phyloP scores from a whole-genome alignment of 495 filamentous ascomycete genomes.

The Penicillium canariense region DNA sequence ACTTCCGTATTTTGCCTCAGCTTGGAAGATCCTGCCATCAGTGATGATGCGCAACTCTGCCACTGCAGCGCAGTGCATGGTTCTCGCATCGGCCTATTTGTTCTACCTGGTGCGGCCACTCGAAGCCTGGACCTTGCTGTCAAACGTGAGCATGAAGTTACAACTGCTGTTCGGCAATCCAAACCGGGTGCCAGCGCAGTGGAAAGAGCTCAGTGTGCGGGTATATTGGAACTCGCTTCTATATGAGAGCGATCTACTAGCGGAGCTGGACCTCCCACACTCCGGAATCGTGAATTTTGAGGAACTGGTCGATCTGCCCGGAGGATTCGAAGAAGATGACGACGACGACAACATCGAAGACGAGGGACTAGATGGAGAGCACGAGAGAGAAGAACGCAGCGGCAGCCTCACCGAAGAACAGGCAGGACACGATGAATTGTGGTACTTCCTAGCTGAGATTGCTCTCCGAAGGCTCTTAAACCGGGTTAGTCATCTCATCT shows the following conservation, averaged over 20 bases:
- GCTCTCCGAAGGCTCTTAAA: slow-evolving; percentile 73
- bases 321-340: slow-evolving; percentile 64
- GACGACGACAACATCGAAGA: slow-evolving; percentile 45
- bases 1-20: slow-evolving; percentile 75
- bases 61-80: slow-evolving; percentile 72
- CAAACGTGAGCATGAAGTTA: slow-evolving; percentile 75
- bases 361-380: slow-evolving; percentile 46
- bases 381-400: slow-evolving; percentile 13
- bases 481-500: slow-evolving; percentile 76
- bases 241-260: slow-evolving; percentile 77
- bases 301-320: slow-evolving; percentile 73
- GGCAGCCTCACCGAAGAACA: slow-evolving; percentile 8
- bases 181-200: slow-evolving; percentile 62
- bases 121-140: slow-evolving; percentile 78
- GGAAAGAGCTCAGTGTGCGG: slow-evolving; percentile 68
- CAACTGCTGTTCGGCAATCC: slow-evolving; percentile 72
- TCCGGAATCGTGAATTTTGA: slow-evolving; percentile 79
- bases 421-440: slow-evolving; percentile 70
- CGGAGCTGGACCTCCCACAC: slow-evolving; percentile 77
- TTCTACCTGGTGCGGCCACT: slow-evolving; percentile 79
- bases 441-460: slow-evolving; percentile 84
- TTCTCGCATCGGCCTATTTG: slow-evolving; percentile 74
- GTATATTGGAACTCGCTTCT: slow-evolving; percentile 83
- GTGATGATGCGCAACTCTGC: slow-evolving; percentile 78
- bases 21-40: slow-evolving; percentile 71